phyloP scores from a whole-genome alignment of 768 basidiomycete species.

The Chalciporus pseudorubinellus region DNA sequence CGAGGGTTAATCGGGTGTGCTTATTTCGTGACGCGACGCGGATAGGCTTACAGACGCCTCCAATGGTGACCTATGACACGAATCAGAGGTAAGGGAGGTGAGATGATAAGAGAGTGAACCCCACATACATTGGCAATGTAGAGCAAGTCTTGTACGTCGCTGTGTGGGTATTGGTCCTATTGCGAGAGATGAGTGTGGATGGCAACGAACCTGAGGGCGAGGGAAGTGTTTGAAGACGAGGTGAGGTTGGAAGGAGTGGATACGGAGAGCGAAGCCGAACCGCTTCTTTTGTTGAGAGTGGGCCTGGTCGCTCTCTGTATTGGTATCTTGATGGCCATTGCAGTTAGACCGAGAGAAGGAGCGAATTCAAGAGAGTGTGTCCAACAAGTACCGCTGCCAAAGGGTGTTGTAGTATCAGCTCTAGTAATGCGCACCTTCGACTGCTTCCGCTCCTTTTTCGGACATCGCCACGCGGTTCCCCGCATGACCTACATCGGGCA shows the following conservation, averaged over 20 bases:
- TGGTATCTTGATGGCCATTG: constrained; percentile 45
- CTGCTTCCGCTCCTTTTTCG: too few species aligned
- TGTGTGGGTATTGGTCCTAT: constrained; percentile 33
- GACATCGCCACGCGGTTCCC: constrained; percentile 9
- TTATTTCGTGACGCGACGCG: background rate
- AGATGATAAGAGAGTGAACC: background rate
- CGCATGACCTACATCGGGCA: constrained; percentile 5
- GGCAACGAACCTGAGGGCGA: constrained; percentile 24
- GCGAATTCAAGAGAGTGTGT: background rate
- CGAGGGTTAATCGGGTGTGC: background rate
- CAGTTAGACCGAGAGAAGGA: constrained; percentile 1
- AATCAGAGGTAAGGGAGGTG: constrained; percentile 3
- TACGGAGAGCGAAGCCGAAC: constrained; percentile 21
- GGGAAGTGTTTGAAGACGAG: constrained; percentile 3
- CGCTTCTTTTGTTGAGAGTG: constrained; percentile 37
- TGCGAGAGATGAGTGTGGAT: background rate
- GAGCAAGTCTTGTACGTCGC: constrained; percentile 72
- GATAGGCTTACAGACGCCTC: constrained; percentile 48
- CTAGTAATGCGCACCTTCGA: too few species aligned
- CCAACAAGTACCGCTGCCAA: too few species aligned
- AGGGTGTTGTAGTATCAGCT: too few species aligned
- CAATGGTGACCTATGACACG: constrained; percentile 58
- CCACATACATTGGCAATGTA: constrained; percentile 72
- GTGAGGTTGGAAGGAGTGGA: constrained; percentile 18
- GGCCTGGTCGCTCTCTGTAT: constrained; percentile 44